Conservation (phyloP, 257 asterid genomes). For the Solanum chiquidenum region DNA sequence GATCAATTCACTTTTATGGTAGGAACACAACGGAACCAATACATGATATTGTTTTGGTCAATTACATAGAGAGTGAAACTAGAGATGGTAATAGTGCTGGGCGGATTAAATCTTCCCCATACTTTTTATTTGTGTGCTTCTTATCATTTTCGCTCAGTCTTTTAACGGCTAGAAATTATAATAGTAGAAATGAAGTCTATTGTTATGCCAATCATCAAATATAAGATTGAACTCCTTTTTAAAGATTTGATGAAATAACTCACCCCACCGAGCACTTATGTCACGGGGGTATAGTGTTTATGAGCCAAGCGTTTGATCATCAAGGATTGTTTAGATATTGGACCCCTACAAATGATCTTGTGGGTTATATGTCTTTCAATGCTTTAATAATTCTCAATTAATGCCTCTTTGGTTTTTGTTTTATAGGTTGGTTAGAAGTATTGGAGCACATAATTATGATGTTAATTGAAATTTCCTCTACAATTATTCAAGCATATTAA, state of each 20-base stretch:
- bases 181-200: not conserved
- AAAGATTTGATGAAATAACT: not conserved
- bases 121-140: not conserved
- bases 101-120: not conserved
- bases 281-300: not conserved
- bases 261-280: not conserved
- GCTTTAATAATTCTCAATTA: not conserved
- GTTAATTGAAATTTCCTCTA: not conserved
- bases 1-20: too few species aligned
- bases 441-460: not conserved
- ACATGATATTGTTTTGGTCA: too few species aligned
- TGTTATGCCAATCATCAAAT: not conserved
- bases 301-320: not conserved
- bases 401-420: not conserved
- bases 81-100: too few species aligned
- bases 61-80: too few species aligned
- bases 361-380: not conserved
- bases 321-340: not conserved
- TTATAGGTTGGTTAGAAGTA: not conserved
- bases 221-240: not conserved
- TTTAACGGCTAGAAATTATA: accelerated
- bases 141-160: not conserved
- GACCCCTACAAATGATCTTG: not conserved
- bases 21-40: too few species aligned
- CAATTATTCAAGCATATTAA: not conserved